phyloP scores from a whole-genome alignment of 1,284 basidiomycete species.

The Pyrrhoderma lamaoense region DNA sequence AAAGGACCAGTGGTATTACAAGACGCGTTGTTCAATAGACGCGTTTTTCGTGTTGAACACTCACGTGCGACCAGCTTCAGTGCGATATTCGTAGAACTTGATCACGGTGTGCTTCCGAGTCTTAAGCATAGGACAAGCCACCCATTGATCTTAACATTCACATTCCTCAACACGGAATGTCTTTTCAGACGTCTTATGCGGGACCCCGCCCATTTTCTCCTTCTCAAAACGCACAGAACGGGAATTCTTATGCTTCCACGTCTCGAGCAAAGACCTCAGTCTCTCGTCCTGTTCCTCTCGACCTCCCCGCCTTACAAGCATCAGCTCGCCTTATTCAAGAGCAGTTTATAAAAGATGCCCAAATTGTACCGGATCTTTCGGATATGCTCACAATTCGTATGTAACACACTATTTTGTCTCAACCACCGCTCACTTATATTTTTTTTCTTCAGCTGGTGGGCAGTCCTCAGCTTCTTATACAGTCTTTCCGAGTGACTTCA shows the following conservation, averaged over 20 bases:
- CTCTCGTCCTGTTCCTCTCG: conserved; percentile 34
- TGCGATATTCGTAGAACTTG: too few relatives aligned
- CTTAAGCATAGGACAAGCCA: too few relatives aligned
- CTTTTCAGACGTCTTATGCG: too few relatives aligned
- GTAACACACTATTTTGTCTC: conserved; percentile 21
- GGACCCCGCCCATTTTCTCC: too few relatives aligned
- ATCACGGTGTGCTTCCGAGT: too few relatives aligned
- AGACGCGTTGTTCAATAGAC: too few relatives aligned
- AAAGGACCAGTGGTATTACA: neutral
- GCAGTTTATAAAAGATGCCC: conserved; percentile 60
- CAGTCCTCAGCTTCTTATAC: conserved; percentile 71
- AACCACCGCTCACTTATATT: conserved; percentile 14
- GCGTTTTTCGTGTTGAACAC: too few relatives aligned
- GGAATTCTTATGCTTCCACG: conserved; percentile 11
- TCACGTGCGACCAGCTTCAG: too few relatives aligned
- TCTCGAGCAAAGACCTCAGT: conserved; percentile 14
- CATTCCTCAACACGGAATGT: too few relatives aligned
- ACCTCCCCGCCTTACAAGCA: conserved; percentile 54
- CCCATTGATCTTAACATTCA: too few relatives aligned
- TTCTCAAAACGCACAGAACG: neutral
- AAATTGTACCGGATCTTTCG: conserved; percentile 64
- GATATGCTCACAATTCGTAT: conserved; percentile 54
- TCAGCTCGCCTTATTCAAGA: conserved; percentile 63
- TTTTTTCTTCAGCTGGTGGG: conserved; percentile 38
- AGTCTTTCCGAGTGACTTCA: conserved; percentile 68